Evolutionary conservation across 768 basidiomycete species (phyloP).

Genomic region (Punctularia strigosozonata): DNA sequence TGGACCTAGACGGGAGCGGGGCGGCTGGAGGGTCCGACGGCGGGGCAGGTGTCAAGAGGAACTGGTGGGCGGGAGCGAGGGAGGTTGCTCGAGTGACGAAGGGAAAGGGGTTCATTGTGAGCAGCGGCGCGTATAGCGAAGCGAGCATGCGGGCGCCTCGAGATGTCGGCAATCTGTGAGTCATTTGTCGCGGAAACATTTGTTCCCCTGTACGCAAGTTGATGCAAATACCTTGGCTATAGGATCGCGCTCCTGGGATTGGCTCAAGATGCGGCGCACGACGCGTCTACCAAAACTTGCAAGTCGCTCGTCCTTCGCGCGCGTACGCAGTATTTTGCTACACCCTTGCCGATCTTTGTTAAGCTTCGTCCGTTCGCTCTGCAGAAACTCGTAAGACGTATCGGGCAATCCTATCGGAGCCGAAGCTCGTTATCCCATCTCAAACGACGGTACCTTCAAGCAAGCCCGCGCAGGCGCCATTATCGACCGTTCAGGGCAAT

Average conservation of each 20-base stretch:
- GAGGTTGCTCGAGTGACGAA: slow-evolving; percentile 75
- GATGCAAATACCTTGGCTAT: neutral
- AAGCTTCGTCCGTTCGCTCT: neutral
- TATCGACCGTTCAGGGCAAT: too few relatives aligned
- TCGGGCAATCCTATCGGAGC: slow-evolving; percentile 69
- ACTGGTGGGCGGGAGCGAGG: slow-evolving; percentile 75
- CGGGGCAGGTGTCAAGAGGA: slow-evolving; percentile 48
- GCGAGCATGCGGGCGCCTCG: slow-evolving; percentile 57
- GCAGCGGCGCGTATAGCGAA: slow-evolving; percentile 50
- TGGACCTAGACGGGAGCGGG: slow-evolving; percentile 27
- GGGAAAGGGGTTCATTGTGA: slow-evolving; percentile 64
- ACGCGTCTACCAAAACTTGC: slow-evolving; percentile 43
- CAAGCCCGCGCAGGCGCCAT: too few relatives aligned
- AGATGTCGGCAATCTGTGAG: slow-evolving; percentile 71
- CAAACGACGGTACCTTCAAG: too few relatives aligned
- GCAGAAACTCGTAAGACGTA: slow-evolving; percentile 76
- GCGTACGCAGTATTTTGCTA: slow-evolving; percentile 33
- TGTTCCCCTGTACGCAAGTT: neutral
- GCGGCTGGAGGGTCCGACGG: slow-evolving; percentile 39
- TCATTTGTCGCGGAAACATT: slow-evolving; percentile 4
- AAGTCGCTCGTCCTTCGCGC: slow-evolving; percentile 64
- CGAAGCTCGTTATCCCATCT: slow-evolving; percentile 55
- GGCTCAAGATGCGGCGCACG: slow-evolving; percentile 56
- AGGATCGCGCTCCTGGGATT: slow-evolving; percentile 62
- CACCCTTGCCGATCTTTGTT: neutral